phyloP scores from a whole-genome alignment of 768 basidiomycete genomes.

The Hypholoma sublateritium region DNA sequence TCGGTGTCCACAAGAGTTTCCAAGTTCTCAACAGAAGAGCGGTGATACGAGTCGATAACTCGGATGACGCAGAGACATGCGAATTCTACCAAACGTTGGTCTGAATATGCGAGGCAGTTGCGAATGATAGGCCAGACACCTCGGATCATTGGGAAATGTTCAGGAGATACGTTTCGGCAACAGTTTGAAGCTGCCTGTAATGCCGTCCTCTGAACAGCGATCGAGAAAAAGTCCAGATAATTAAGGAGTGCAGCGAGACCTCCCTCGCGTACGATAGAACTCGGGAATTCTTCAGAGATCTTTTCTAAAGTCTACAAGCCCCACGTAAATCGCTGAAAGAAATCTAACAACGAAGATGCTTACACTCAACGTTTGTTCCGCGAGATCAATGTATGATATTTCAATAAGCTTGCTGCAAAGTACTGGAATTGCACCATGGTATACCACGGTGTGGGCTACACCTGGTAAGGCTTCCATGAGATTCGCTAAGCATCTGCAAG shows the following conservation, averaged over 20 bases:
- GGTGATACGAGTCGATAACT: constrained; percentile 89
- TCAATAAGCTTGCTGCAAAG: constrained; percentile 96
- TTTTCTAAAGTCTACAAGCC: constrained; percentile 86
- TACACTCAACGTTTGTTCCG: constrained; percentile 97
- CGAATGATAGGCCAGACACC: constrained; percentile 92
- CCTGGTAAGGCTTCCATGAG: constrained; percentile 99
- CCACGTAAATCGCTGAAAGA: constrained; percentile 17
- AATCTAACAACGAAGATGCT: constrained; percentile 30
- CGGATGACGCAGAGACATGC: constrained; percentile 95
- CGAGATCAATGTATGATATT: constrained; percentile 97
- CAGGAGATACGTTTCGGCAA: constrained; percentile 87
- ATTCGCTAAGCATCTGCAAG: constrained; percentile 95
- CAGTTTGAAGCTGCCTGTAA: constrained; percentile 96
- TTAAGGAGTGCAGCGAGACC: constrained; percentile 91
- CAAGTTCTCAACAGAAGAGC: constrained; percentile 80
- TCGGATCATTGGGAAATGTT: constrained; percentile 86
- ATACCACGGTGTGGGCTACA: constrained; percentile 95
- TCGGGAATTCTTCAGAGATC: constrained; percentile 96
- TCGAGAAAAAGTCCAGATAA: constrained; percentile 98
- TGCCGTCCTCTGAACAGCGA: constrained; percentile 95
- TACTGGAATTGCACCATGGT: constrained; percentile 97
- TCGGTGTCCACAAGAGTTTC: constrained; percentile 82
- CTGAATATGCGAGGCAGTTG: constrained; percentile 87
- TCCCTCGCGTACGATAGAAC: constrained; percentile 93
- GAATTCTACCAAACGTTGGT: constrained; percentile 96